phyloP scores from a whole-genome alignment of 192 early-diverging fungal species.

The Coemansia sp. region DNA sequence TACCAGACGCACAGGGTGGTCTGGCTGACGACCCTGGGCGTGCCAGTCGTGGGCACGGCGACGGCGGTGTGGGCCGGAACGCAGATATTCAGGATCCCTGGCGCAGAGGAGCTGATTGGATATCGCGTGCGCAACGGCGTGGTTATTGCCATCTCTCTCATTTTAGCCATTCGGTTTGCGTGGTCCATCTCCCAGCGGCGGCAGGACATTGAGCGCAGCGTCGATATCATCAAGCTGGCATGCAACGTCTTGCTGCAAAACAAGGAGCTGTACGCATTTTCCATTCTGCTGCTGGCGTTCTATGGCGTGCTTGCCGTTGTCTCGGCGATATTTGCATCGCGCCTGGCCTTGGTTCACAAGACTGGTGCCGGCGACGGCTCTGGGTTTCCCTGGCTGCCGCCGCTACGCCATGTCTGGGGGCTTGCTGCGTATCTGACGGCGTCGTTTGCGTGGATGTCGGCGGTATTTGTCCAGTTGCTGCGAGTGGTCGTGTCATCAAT shows the following conservation, averaged over 20 bases:
- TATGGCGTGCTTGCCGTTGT: conserved; percentile 33
- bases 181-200: conserved; percentile 37
- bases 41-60: conserved; percentile 35
- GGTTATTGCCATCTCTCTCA: conserved; percentile 25
- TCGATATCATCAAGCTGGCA: conserved; percentile 32
- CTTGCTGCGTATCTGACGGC: conserved; percentile 26
- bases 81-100: conserved; percentile 33
- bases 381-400: conserved; percentile 5
- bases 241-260: conserved; percentile 41
- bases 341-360: conserved; percentile 13
- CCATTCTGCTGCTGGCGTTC: conserved; percentile 41
- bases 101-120: conserved; percentile 30
- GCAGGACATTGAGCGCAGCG: conserved; percentile 49
- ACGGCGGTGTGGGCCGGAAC: conserved; percentile 47
- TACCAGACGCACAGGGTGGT: conserved; percentile 44
- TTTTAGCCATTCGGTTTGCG: conserved; percentile 41
- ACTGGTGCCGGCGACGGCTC: neutral
- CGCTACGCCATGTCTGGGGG: conserved; percentile 12
- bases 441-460: conserved; percentile 48
- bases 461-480: conserved; percentile 48
- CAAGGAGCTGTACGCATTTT: conserved; percentile 46
- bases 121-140: conserved; percentile 35
- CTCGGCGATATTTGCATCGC: conserved; percentile 41
- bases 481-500: conserved; percentile 40
- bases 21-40: conserved; percentile 50